Conservation (phyloP, 495 filamentous ascomycete genomes). For the Lasiosphaeriaceae sp. region DNA sequence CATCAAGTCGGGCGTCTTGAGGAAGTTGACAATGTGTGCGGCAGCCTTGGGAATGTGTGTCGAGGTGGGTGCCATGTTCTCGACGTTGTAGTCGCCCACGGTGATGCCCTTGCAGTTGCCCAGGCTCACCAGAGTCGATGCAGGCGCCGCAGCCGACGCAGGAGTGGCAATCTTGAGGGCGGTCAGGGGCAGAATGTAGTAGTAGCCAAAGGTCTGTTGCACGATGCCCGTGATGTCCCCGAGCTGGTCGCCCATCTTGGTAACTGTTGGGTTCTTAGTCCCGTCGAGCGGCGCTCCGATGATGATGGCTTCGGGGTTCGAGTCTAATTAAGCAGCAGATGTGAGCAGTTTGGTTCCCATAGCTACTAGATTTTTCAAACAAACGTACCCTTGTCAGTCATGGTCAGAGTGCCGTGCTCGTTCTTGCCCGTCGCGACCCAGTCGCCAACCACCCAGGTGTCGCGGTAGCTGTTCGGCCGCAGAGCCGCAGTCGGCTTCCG, state of each 20-base stretch:
- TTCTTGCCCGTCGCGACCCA: slow-evolving; percentile 53
- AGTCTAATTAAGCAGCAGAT: slow-evolving; percentile 34
- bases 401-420: slow-evolving; percentile 51
- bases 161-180: slow-evolving; percentile 36
- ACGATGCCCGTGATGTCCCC: slow-evolving; percentile 57
- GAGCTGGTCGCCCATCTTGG: slow-evolving; percentile 53
- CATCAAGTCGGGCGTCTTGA: slow-evolving; percentile 50
- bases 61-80: slow-evolving; percentile 50
- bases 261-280: slow-evolving; percentile 48
- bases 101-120: slow-evolving; percentile 50
- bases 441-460: slow-evolving; percentile 57
- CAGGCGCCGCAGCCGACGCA: slow-evolving; percentile 29
- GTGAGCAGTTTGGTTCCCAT: not conserved
- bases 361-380: not conserved
- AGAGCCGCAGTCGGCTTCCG: slow-evolving; percentile 43
- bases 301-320: slow-evolving; percentile 60
- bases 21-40: slow-evolving; percentile 49
- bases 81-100: slow-evolving; percentile 57
- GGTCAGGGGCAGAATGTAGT: slow-evolving; percentile 54
- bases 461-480: slow-evolving; percentile 54
- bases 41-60: slow-evolving; percentile 47
- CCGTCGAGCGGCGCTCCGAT: slow-evolving; percentile 58
- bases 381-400: slow-evolving; percentile 36
- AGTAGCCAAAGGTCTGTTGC: slow-evolving; percentile 55
- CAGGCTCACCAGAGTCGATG: slow-evolving; percentile 41